phyloP scores from a whole-genome alignment of 768 basidiomycete genomes.

The Lentinula boryana region DNA sequence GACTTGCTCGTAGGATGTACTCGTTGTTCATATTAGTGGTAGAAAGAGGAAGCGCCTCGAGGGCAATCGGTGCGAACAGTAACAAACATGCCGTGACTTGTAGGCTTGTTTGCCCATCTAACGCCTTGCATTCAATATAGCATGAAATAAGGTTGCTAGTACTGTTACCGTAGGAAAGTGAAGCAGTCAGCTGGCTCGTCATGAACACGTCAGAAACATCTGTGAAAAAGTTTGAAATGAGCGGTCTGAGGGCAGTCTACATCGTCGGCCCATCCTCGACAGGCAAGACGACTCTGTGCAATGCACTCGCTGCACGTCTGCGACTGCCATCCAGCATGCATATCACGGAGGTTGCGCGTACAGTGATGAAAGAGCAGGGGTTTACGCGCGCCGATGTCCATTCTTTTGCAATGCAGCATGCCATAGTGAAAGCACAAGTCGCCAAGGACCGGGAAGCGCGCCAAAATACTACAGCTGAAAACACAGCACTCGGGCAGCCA shows the following conservation, averaged over 20 bases:
- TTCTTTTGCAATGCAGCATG: constrained; percentile 53
- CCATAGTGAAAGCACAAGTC: constrained; percentile 55
- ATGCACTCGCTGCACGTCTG: constrained; percentile 39
- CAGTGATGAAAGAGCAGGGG: constrained; percentile 46
- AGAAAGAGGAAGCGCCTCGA: neutral
- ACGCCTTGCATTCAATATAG: neutral
- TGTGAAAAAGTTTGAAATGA: neutral
- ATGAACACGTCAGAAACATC: neutral
- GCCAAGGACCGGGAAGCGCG: constrained; percentile 30
- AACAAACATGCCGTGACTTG: neutral
- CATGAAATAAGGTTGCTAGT: neutral
- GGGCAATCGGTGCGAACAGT: neutral
- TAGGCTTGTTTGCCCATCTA: neutral
- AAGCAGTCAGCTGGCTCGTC: neutral
- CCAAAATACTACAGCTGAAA: constrained; percentile 7
- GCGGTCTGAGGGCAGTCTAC: constrained; percentile 21
- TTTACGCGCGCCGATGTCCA: constrained; percentile 47
- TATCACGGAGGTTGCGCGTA: constrained; percentile 58
- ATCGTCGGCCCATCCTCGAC: constrained; percentile 55
- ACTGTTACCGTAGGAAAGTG: neutral
- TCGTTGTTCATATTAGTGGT: constrained; percentile 25
- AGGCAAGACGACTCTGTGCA: constrained; percentile 67
- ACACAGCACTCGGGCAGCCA: neutral
- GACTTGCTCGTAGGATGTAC: constrained; percentile 31
- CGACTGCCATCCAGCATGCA: constrained; percentile 30